These are phyloP conservation scores for Candida hispaniensis DNA, from an alignment of 805 yeast species.

Conservation along the genomic window DNA sequence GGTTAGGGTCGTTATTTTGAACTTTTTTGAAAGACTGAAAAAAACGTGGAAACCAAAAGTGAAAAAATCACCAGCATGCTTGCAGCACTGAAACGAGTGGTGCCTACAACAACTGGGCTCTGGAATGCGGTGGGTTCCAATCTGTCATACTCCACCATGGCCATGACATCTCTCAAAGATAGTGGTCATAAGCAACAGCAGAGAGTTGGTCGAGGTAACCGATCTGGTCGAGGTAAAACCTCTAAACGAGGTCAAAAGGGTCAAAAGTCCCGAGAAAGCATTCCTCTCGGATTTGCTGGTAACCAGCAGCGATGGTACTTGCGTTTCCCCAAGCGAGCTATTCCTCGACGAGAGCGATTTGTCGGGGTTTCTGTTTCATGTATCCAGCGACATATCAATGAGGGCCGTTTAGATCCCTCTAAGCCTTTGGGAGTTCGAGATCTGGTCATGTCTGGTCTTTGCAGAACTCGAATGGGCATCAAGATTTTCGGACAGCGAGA, in stretches of 20 bases:
- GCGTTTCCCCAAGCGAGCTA: slow-evolving; percentile 55
- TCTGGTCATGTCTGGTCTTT: slow-evolving; percentile 62
- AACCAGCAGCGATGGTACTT: slow-evolving; percentile 91
- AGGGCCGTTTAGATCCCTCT: slow-evolving; percentile 48
- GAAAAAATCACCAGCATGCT: too few species aligned
- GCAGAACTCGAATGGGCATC: slow-evolving; percentile 56
- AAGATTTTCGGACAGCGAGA: slow-evolving; percentile 60
- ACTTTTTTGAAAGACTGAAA: too few species aligned
- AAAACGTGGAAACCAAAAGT: too few species aligned
- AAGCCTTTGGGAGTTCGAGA: slow-evolving; percentile 55
- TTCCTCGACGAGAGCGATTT: slow-evolving; percentile 25
- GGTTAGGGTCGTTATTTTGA: too few species aligned
- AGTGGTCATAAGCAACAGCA: slow-evolving; percentile 36
- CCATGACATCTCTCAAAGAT: slow-evolving; percentile 12
- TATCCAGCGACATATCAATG: slow-evolving; percentile 59
- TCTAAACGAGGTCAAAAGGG: slow-evolving; percentile 98
- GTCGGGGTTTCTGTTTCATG: slow-evolving; percentile 25
- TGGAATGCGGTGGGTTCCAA: too few species aligned
- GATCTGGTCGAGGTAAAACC: slow-evolving; percentile 79
- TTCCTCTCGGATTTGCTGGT: slow-evolving; percentile 94
- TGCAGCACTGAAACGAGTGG: too few species aligned
- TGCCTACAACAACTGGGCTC: too few species aligned
- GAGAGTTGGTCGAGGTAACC: slow-evolving; percentile 93
- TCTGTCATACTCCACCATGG: slow-evolving; percentile 15
- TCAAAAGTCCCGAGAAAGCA: slow-evolving; percentile 89